These are phyloP conservation scores for Kwoniella shivajii DNA, from an alignment of 1,284 basidiomycete genomes.

Conservation along the genomic window DNA sequence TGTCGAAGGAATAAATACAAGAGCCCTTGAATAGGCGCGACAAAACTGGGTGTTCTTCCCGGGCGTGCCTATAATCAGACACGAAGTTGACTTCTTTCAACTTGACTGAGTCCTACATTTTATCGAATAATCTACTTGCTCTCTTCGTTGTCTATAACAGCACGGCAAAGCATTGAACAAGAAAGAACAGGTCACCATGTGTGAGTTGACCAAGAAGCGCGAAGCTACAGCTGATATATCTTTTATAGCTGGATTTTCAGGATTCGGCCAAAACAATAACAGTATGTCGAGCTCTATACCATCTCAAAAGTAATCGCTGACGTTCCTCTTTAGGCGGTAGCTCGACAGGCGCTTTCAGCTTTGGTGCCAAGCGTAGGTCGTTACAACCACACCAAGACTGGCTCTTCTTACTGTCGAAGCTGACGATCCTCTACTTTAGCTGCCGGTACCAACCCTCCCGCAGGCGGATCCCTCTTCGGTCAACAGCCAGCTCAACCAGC, in stretches of 20 bases:
- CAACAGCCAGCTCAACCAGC: slow-evolving; percentile 21
- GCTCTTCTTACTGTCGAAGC: too few relatives aligned
- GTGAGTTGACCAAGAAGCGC: slow-evolving; percentile 17
- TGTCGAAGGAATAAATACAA: slow-evolving; percentile 7
- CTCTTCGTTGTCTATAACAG: too few relatives aligned
- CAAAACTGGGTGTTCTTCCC: rapidly evolving
- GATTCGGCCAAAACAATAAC: slow-evolving; percentile 43
- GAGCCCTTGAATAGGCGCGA: slow-evolving; percentile 6
- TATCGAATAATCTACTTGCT: neutral
- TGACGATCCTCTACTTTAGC: slow-evolving; percentile 6
- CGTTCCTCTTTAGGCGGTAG: slow-evolving; percentile 2
- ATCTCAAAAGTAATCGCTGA: neutral
- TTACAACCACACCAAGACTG: too few relatives aligned
- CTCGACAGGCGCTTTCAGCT: slow-evolving; percentile 18
- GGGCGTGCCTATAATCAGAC: neutral
- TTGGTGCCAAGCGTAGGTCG: slow-evolving; percentile 24
- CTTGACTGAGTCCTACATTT: neutral
- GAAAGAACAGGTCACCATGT: slow-evolving; percentile 25
- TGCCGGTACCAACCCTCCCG: slow-evolving; percentile 12
- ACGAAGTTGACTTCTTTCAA: neutral
- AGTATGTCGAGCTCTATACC: slow-evolving; percentile 6
- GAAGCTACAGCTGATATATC: slow-evolving; percentile 5
- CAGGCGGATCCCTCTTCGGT: slow-evolving; percentile 33
- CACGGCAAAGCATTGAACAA: too few relatives aligned
- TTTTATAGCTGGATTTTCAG: slow-evolving; percentile 35